Evolutionary conservation across 225 moss, liverwort and hornwort genomes (phyloP).

Genomic region (Polytrichum commune): DNA sequence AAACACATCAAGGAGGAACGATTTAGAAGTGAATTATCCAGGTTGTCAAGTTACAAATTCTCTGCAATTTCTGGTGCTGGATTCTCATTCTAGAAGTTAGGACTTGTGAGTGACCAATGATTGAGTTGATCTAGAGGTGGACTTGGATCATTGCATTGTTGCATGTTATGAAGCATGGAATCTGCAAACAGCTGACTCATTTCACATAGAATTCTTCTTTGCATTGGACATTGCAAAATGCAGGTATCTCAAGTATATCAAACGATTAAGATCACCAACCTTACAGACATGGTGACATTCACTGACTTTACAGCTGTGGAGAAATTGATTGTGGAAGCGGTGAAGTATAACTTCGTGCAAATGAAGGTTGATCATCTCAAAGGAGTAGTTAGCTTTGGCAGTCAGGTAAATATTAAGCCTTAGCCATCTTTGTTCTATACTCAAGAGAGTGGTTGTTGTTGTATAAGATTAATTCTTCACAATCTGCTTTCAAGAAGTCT

Average conservation of each 20-base stretch:
- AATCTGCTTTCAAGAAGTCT: no score
- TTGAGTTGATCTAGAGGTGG: no score
- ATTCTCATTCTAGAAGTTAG: neutral
- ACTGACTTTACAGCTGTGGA: constrained; percentile 84
- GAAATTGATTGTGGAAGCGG: constrained; percentile 93
- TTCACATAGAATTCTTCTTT: neutral
- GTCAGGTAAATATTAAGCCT: constrained; percentile 50
- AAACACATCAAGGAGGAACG: no score
- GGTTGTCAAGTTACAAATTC: neutral
- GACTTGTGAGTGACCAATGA: neutral
- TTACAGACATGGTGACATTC: constrained; percentile 86
- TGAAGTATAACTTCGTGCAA: constrained; percentile 91
- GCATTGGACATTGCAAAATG: neutral
- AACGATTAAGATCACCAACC: constrained; percentile 75
- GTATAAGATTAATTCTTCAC: neutral
- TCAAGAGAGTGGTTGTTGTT: no score
- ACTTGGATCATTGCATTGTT: no score
- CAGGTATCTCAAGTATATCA: constrained; percentile 95
- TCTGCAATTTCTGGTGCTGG: neutral
- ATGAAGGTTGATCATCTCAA: constrained; percentile 89
- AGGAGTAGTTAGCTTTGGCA: constrained; percentile 75
- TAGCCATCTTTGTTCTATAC: no score
- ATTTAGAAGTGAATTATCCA: neutral
- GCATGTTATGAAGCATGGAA: no score
- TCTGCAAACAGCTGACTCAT: neutral